phyloP scores from a whole-genome alignment of 2,329 filamentous ascomycete species.

The Xylariales sp. region DNA sequence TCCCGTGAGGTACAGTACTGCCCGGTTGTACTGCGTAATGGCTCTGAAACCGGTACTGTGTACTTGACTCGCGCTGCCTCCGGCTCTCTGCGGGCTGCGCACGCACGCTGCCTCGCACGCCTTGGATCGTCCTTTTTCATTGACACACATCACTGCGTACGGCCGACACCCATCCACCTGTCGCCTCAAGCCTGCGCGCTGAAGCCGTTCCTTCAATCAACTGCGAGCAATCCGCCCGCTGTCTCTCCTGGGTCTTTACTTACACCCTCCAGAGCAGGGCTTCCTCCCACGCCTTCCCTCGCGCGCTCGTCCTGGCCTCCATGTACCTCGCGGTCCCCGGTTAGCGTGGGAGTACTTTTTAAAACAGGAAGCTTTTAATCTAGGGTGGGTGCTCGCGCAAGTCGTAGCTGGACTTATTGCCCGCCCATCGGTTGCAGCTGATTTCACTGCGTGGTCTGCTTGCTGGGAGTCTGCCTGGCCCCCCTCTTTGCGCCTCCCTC shows the following conservation, averaged over 20 bases:
- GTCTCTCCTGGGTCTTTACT: slow-evolving; percentile 10
- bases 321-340: slow-evolving; percentile 24
- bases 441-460: slow-evolving; percentile 20
- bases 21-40: neutral
- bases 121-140: slow-evolving; percentile 6
- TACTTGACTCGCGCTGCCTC: slow-evolving; percentile 4
- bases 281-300: slow-evolving; percentile 8
- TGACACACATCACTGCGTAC: slow-evolving; percentile 10
- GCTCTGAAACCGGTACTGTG: slow-evolving; percentile 7
- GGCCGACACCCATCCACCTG: slow-evolving; percentile 8
- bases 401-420: neutral
- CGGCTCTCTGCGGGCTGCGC: slow-evolving; percentile 1
- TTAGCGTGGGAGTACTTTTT: slow-evolving; percentile 22
- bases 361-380: neutral
- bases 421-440: slow-evolving; percentile 18
- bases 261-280: slow-evolving; percentile 12
- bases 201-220: slow-evolving; percentile 9
- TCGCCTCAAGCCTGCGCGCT: slow-evolving; percentile 2
- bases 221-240: slow-evolving; percentile 7
- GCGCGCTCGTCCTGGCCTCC: neutral
- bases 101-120: slow-evolving; percentile 6
- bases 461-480: slow-evolving; percentile 21
- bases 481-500: slow-evolving; percentile 12
- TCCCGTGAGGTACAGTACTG: slow-evolving; percentile 1
- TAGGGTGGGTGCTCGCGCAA: neutral